Evolutionary conservation across 139 green algal genomes (phyloP), one percentile per base, ranked within the genome.

Genomic region (Chlamydomonas urium): DNA sequence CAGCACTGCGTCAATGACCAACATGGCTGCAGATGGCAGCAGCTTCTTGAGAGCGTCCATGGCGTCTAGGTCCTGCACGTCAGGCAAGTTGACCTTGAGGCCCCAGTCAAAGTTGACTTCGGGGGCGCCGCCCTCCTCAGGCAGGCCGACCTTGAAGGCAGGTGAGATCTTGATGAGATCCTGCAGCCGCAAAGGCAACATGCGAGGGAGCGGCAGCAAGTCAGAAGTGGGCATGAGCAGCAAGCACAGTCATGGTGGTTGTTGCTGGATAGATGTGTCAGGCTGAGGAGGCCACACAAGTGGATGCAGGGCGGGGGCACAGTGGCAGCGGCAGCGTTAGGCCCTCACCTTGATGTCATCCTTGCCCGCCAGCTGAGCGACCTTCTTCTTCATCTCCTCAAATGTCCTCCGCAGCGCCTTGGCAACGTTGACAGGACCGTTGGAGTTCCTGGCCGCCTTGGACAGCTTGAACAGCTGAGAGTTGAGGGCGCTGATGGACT

Each of bases 391-490:
- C 1, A 63, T 1, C 19, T n/a, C 42, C 5, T 73, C 32, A 6
- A 73, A 35, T 1, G 65, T 24, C 14, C 5, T 31, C 66, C 47
- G 2, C 1, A 73, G 6, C 2, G 47, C 66, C 31, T 31, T 45
- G 3, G 47, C 57, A 2, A 75, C 3, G 56, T 33, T 69, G 56
- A 75, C 35, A 1, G 37, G 37, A 21, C 69, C 69, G 38, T 67
- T 68, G 56, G 61, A 29, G 56, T 31, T 60, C 2, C 21, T 10
- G 37, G 4, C 17, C n/a, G 26, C 28, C 69, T 75, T 75, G 38
- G n/a, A 45, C n/a, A 75, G 69, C 57, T 75, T 75, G 56, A 75
- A 75, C 26, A 68, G 31, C 57, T 75, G 42, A 1, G 35, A 31
- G 37, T 75, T 75, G 36, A 42, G 1, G 1, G 34, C 24, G 8